Evolutionary conservation across 2,329 filamentous ascomycete species (phyloP).

Genomic region (Hymenotorrendiella dingleyae): DNA sequence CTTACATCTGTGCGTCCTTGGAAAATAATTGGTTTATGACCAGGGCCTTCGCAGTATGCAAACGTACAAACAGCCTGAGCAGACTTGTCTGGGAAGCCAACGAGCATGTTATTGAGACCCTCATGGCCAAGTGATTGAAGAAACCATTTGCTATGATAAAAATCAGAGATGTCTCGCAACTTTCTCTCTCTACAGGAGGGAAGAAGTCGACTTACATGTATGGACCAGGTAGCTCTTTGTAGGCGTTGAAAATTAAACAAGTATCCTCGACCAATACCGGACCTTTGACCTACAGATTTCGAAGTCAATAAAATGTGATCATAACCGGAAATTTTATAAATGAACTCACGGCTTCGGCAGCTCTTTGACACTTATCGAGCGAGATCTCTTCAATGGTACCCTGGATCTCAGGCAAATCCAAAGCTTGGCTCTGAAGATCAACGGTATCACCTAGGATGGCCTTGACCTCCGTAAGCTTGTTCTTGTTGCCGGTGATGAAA

Average conservation of each 20-base stretch:
- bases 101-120: conserved; percentile 84
- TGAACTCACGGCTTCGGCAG: conserved; percentile 67
- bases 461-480: conserved; percentile 87
- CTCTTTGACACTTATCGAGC: conserved; percentile 75
- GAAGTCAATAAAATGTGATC: not conserved
- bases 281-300: conserved; percentile 57
- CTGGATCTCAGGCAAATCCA: conserved; percentile 87
- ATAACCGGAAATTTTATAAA: no score
- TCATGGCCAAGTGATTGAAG: conserved; percentile 74
- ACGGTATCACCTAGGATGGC: conserved; percentile 73
- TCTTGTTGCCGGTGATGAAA: conserved; percentile 95
- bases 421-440: conserved; percentile 63
- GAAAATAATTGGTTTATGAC: conserved; percentile 78
- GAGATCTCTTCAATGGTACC: conserved; percentile 90
- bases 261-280: conserved; percentile 96
- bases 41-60: conserved; percentile 81
- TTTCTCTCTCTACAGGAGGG: not conserved
- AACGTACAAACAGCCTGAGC: conserved; percentile 95
- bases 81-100: conserved; percentile 82
- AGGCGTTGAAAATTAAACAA: conserved; percentile 83
- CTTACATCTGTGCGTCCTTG: conserved; percentile 79
- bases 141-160: conserved; percentile 76
- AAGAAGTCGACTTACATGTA: conserved; percentile 64
- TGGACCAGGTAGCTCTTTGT: conserved; percentile 85
- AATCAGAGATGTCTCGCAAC: conserved; percentile 4